Evolutionary conservation across 106 monocot genomes (phyloP), one percentile per base, ranked within the genome.

Genomic region (Phalaenopsis equestris): DNA sequence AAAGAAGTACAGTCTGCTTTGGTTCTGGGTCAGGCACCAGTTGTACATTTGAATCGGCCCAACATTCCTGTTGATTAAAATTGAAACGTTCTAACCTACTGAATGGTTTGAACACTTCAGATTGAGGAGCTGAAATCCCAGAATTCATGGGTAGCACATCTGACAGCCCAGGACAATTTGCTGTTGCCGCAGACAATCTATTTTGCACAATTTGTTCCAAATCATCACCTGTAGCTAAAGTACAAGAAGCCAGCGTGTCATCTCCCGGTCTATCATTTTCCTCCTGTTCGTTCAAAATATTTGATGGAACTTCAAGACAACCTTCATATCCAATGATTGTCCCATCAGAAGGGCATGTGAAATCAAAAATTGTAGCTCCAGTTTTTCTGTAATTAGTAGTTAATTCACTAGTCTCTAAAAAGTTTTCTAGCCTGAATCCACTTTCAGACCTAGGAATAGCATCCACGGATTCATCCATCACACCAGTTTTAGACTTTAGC

Each of bases 401-500:
- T 14, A 38, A 47, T 49, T 86, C 79, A 42, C 23, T 47, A 30
- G 75, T 48, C 45, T 75, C 64, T 21, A 23, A 49, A 65, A 83
- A 90, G 41, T 82, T 77, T 42, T 94, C 83, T 38, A 85, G 23
- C 56, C 38, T 48, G 73, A 91, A 91, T 64, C 84, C 78, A 37
- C 80, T 83, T 79, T 86, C 84, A 39, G 82, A 58, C 61, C 89
- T 82, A 78, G 90, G 90, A 57, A 90, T 61, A 42, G 75, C 73
- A 77, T 89, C 88, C 80, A 93, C 89, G 5, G 48, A 81, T 58
- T 86, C 84, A 46, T 75, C 56, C 21, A 85, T 55, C 45, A 23
- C 84, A 73, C 88, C 85, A 58, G 84, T 79, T 81, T 85, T 90
- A 76, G 88, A 82, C 78, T 81, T 87, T 48, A 88, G 68, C 6